Base-by-base conservation (phyloP, 805 yeast species). In the Nakazawaea ishiwadae region DNA sequence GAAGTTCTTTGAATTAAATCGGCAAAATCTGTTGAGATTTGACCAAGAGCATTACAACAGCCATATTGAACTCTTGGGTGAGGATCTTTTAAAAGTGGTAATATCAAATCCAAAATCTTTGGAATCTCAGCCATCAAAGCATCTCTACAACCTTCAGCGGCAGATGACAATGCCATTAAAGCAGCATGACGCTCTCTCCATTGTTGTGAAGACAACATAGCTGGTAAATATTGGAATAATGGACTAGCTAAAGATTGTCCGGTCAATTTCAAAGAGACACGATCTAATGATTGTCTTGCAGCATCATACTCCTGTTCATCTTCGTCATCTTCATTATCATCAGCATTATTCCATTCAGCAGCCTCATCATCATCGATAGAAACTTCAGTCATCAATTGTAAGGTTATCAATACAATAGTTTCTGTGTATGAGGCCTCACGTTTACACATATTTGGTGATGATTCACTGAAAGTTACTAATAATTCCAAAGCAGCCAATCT, bases 131-230 rank as follows among this genome's bases (percentile, higher is more conserved):
- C 68, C 36, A 86, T 83, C 63, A 93, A 71, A 11, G 84, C 88
- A 50, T 90, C 97, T 37, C 87, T 74, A 64, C 98, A 91, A 39
- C 99, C 99, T 67, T 93, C 99, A 30, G 97, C 97, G 17, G 96
- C 96, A 4, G 96, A 81, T 0, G 97, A 89, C 20, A 93, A 68
- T 0, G 97, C 97, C 98, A 93, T 93, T 42, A 93, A 66, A 2
- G 97, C 96, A 18, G 96, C 99, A 59, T 90, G 96, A 48, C 96
- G 82, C 59, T 89, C 95, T 60, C 95, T 81, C 99, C 99, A 93
- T 46, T 78, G 75, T 24, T 67, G 58, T 1, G 95, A 81, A 42
- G 68, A 67, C 16, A 87, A 63, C 96, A 93, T 86, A 44, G 76
- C 78, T 15, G 96, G 96, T 44, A 93, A 70, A 58, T 77, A 84